Base-by-base conservation (phyloP, 23 red algal genomes). In the Gracilaria domingensis region DNA sequence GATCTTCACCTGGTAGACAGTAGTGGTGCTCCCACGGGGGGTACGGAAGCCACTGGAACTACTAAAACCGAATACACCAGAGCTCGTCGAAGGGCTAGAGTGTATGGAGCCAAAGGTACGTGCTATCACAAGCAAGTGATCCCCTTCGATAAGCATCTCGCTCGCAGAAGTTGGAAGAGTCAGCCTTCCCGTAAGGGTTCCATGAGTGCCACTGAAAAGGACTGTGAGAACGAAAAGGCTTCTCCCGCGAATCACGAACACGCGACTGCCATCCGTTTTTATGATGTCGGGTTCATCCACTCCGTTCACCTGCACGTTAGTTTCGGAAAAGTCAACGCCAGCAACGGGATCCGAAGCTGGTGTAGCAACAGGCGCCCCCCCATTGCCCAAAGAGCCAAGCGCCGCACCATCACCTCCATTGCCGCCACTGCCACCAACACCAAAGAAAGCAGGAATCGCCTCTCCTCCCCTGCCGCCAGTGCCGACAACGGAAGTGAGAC, bases 261-360 rank as follows among this genome's bases (percentile, higher is more conserved):
- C 89, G 0, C 80, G 79, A 26, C 34, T 35, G 11, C 89, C 89
- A 79, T 93, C 80, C 0, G 89, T 93, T 78, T 93, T 93, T 4
- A 92, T 84, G 28, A 92, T 82, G 47, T 92, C 88, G 0, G 88
- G 88, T 47, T 92, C 88, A 62, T 82, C 89, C 12, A 93, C 89
- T 8, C 89, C 89, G 5, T 36, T 16, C 11, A 93, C 89, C 36
- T 93, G 89, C 14, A 54, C 80, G 37, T 83, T 93, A 8, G 89
- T 93, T 5, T 25, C 44, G 6, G 89, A 93, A 59, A 67, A 93
- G 42, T 83, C 89, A 24, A 30, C 62, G 13, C 89, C 89, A 16
- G 56, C 79, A 35, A 75, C 85, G 4, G 74, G 79, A 16, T 23
- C 56, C 12, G 54, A 14, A 39, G 82, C 54, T 59, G 51, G 61